Evolutionary conservation across 2,329 filamentous ascomycete species (phyloP), one percentile per base, ranked within the genome.

Genomic region (Aureobasidium sp.): DNA sequence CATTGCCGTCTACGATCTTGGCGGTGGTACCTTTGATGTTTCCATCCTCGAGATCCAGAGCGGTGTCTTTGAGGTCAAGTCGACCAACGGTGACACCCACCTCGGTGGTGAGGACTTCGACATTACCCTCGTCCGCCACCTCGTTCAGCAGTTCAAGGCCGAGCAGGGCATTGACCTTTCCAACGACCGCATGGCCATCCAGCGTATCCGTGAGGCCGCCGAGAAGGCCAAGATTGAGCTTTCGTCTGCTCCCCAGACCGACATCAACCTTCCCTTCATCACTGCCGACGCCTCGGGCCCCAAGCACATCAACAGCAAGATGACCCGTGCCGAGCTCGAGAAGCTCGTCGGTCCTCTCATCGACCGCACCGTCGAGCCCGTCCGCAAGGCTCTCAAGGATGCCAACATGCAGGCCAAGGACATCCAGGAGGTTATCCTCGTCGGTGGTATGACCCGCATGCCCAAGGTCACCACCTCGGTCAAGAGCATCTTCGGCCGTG

Each of bases 11-110:
- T 98, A 97, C 81, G 93, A 98, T 85, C 85, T 98, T 60, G 93
- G 93, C 83, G 93, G 93, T 83, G 93, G 93, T 83, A 98, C 93
- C 72, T 98, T 98, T 77, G 93, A 98, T 96, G 93, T 98, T 24
- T 97, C 93, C 60, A 88, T 97, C 63, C 83, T 98, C 41, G 91
- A 95, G 81, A 97, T 98, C 72, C 90, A 97, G 78, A 90, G 91
- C 70, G 93, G 93, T 81, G 93, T 98, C 68, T 98, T 98, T 82
- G 95, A 91, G 61, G 93, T 97, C 73, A 95, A 94, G 84, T 90
- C 91, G 59, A 97, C 93, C 57, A 90, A 91, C 68, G 93, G 93
- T 83, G 91, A 98, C 69, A 96, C 90, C 68, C 90, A 96, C 72
- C 78, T 96, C 72, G 91, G 90, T 81, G 90, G 90, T 68, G 85